Conservation (phyloP, 805 yeast genomes). For the Nakazawaea pomicola region DNA sequence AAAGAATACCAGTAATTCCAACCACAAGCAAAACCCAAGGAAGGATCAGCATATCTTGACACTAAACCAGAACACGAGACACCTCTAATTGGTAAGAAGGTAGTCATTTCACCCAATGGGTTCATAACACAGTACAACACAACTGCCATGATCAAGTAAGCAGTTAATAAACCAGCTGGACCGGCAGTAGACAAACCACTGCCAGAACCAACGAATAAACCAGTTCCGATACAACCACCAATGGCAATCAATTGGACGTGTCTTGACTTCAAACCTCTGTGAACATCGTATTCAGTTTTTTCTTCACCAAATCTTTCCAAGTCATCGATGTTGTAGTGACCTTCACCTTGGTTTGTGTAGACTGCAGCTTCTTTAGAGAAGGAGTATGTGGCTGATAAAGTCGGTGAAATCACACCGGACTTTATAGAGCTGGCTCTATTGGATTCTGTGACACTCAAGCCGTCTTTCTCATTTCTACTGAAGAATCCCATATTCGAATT, state of each 20-base stretch:
- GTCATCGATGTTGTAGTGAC: constrained; percentile 7
- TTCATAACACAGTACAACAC: constrained; percentile 64
- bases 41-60: constrained; percentile 55
- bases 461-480: background rate
- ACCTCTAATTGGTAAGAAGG: constrained; percentile 56
- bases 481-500: constrained; percentile 4
- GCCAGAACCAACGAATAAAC: constrained; percentile 46
- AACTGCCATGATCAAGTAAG: constrained; percentile 58
- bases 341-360: constrained; percentile 9
- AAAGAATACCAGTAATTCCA: constrained; percentile 41
- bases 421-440: too few species aligned
- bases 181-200: constrained; percentile 30
- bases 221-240: constrained; percentile 73
- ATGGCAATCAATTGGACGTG: constrained; percentile 63
- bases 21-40: constrained; percentile 59
- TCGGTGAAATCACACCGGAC: background rate
- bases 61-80: constrained; percentile 59
- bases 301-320: constrained; percentile 6
- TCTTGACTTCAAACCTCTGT: constrained; percentile 40
- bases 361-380: constrained; percentile 12
- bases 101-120: constrained; percentile 63
- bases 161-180: constrained; percentile 44
- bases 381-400: constrained; percentile 7
- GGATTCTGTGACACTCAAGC: constrained; percentile 1
- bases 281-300: constrained; percentile 18